Base-by-base conservation (phyloP, 176 grass and related monocot genomes). In the Carex cristatella region DNA sequence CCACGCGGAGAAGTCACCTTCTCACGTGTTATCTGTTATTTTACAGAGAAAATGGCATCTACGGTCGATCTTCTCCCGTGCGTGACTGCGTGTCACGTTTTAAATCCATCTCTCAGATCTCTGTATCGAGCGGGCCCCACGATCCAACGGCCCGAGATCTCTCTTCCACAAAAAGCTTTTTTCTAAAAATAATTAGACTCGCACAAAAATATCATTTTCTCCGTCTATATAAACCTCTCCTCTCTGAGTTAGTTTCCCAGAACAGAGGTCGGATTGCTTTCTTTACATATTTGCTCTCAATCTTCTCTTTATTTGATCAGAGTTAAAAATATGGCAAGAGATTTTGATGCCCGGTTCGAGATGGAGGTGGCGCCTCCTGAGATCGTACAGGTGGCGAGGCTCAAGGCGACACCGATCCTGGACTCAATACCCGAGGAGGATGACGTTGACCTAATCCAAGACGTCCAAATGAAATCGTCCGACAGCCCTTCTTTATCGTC, bases 331-430 rank as follows among this genome's bases (percentile, higher is more conserved):
- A 82, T 81, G 78, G 85, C 79, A 32, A 71, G 69, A 51, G 32
- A 56, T 61, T 53, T 44, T 42, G 75, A 65, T 33, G 62, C 84
- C 58, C 32, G 69, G 8, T 86, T 87, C 7, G 83, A 72, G 0
- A 65, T 86, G 5, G 87, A 91, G 80, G 64, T 65, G 7, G 79
- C 85, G 1, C 91, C 88, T 7, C 88, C 88, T 55, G 71, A 84
- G 78, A 83, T 87, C 31, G 62, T 90, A n/a, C 8, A 72, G 57
- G 82, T 92, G 6, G 88, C 82, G 4, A 81, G 78, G 81, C 60
- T 19, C 31, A 84, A 86, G 80, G 79, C 71, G 27, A 70, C 68
- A 38, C 49, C 79, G 27, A 78, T 88, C 23, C 68, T 88, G 6
- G 87, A 88, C 46, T 38, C 87, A 10, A 88, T 88, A 66, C 81